These are phyloP conservation scores for Neurospora crassa DNA, from an alignment of 2,329 filamentous ascomycete species.

Conservation along the genomic window DNA sequence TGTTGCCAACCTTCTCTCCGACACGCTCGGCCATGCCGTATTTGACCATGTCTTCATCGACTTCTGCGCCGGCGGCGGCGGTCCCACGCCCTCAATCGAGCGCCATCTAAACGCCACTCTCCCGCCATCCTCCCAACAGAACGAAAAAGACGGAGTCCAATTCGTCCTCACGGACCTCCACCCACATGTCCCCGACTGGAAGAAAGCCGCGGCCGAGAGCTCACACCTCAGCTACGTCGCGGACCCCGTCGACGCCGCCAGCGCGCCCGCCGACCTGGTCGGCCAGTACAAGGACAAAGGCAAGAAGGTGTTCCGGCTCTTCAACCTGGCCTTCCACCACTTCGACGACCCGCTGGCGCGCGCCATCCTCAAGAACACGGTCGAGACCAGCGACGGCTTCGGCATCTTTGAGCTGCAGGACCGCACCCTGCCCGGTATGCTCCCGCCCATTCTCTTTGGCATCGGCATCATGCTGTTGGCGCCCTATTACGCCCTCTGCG, in stretches of 20 bases:
- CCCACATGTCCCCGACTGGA: slow-evolving; percentile 54
- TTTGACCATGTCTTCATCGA: slow-evolving; percentile 57
- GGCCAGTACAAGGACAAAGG: slow-evolving; percentile 20
- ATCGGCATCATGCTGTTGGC: slow-evolving; percentile 40
- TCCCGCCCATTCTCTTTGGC: slow-evolving; percentile 44
- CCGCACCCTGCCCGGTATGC: slow-evolving; percentile 43
- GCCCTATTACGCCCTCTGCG: slow-evolving; percentile 40
- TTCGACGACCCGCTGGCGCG: slow-evolving; percentile 56
- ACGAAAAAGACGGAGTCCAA: slow-evolving; percentile 27
- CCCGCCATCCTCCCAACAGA: slow-evolving; percentile 9
- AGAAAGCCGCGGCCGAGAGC: slow-evolving; percentile 38
- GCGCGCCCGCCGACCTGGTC: slow-evolving; percentile 43
- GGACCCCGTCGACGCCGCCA: slow-evolving; percentile 54
- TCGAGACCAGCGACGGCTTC: slow-evolving; percentile 57
- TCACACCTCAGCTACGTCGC: slow-evolving; percentile 50
- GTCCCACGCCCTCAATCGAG: slow-evolving; percentile 58
- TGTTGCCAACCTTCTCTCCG: slow-evolving; percentile 47
- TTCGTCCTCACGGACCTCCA: slow-evolving; percentile 60
- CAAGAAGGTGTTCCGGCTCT: slow-evolving; percentile 55
- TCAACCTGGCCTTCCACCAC: slow-evolving; percentile 69
- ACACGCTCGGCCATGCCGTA: slow-evolving; percentile 36
- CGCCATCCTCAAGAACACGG: slow-evolving; percentile 52
- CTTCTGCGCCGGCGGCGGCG: slow-evolving; percentile 67
- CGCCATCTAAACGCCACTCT: slow-evolving; percentile 42
- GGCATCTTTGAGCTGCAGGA: slow-evolving; percentile 70